phyloP scores from a whole-genome alignment of 192 early-diverging fungal genomes.

The Pilaira anomala region DNA sequence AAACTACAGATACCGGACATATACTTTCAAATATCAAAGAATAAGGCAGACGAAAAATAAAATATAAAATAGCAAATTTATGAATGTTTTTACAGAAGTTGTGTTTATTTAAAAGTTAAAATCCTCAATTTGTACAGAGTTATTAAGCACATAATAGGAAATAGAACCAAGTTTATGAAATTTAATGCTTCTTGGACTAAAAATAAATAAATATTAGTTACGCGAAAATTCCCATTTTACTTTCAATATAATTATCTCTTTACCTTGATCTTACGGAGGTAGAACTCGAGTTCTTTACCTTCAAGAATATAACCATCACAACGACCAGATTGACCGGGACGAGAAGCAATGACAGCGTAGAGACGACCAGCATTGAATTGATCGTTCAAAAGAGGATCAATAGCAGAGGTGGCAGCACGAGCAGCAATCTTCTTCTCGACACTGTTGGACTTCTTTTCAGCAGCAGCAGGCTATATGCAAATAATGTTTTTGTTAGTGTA shows the following conservation, averaged over 20 bases:
- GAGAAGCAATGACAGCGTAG: constrained; percentile 90
- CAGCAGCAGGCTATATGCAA: constrained; percentile 55
- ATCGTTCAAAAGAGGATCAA: constrained; percentile 85
- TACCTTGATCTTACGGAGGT: constrained; percentile 82
- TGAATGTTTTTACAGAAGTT: too few relatives aligned
- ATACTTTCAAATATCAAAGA: too few relatives aligned
- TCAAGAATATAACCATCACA: constrained; percentile 98
- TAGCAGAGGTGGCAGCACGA: constrained; percentile 80
- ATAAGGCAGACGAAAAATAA: too few relatives aligned
- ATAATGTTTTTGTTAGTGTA: not conserved
- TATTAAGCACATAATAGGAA: not conserved
- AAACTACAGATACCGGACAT: not conserved
- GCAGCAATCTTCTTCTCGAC: constrained; percentile 83
- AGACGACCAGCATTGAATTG: constrained; percentile 95
- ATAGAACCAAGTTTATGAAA: not conserved
- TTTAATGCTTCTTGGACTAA: constrained; percentile 33
- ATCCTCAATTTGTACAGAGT: too few relatives aligned
- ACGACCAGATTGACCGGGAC: constrained; percentile 97
- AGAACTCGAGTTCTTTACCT: constrained; percentile 99
- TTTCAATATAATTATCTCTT: constrained; percentile 36
- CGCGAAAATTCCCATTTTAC: not conserved
- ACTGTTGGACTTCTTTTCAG: constrained; percentile 88
- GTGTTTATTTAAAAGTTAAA: too few relatives aligned
- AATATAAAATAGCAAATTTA: too few relatives aligned
- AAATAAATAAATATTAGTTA: not conserved